Conservation (phyloP, 2,329 filamentous ascomycete genomes). For the Aspergillus niger region DNA sequence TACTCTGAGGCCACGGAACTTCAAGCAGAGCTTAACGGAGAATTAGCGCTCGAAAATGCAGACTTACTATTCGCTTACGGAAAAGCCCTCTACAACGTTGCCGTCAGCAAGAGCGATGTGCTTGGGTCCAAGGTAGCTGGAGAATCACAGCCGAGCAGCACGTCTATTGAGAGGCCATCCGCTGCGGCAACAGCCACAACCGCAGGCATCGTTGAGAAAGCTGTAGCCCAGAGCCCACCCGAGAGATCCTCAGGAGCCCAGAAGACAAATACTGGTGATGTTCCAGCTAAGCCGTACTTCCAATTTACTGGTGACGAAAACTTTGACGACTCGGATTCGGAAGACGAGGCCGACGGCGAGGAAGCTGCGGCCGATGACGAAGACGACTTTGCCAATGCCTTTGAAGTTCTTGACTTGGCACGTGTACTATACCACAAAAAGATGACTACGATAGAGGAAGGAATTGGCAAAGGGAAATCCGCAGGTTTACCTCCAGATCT, state of each 20-base stretch:
- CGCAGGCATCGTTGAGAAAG: slow-evolving; percentile 29
- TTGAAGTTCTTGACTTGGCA: slow-evolving; percentile 64
- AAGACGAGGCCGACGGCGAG: slow-evolving; percentile 45
- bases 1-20: slow-evolving; percentile 88
- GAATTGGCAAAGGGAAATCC: slow-evolving; percentile 53
- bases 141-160: slow-evolving; percentile 55
- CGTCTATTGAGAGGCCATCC: slow-evolving; percentile 42
- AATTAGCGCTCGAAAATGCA: slow-evolving; percentile 86
- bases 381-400: slow-evolving; percentile 65
- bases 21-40: slow-evolving; percentile 88
- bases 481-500: slow-evolving; percentile 43
- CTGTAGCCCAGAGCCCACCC: slow-evolving; percentile 27
- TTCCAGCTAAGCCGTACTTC: slow-evolving; percentile 67
- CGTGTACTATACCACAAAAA: slow-evolving; percentile 61
- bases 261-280: slow-evolving; percentile 15
- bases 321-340: slow-evolving; percentile 75
- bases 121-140: slow-evolving; percentile 76
- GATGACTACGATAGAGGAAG: slow-evolving; percentile 52
- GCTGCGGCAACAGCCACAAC: slow-evolving; percentile 21
- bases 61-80: slow-evolving; percentile 95
- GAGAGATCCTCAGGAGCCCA: slow-evolving; percentile 20
- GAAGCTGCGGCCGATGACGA: slow-evolving; percentile 61
- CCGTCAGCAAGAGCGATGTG: slow-evolving; percentile 91
- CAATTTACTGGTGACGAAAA: slow-evolving; percentile 95
- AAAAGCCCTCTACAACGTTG: slow-evolving; percentile 89